Evolutionary conservation across 1,139 yeast species (phyloP), one percentile per base, ranked within the genome.

Genomic region (Diutina pseudorugosa): DNA sequence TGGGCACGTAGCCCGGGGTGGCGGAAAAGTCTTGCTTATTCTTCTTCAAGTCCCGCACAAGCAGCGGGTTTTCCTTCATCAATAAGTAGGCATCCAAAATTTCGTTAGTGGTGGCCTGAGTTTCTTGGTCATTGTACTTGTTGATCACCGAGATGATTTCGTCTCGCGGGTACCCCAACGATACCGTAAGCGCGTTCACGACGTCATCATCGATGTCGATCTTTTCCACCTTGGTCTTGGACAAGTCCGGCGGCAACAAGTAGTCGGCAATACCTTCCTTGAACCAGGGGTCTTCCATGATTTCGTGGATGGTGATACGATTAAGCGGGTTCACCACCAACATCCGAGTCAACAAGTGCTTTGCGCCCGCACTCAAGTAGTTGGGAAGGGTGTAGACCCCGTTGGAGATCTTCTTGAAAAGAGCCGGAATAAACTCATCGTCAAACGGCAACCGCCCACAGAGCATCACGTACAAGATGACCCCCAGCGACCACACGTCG

Each of bases 401-500:
- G 62, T 90, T 90, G 64, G 91, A 83, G 63, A 93, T 94, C 65
- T 93, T 91, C 67, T 91, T 91, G 75, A 94, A 93, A 58, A 93
- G 74, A 1, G 95, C 96, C 4, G 99, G 99, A 55, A 93, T 93
- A 64, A 91, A 88, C 62, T 93, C 98, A 66, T 93, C 98, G 68
- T 93, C 98, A 67, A 94, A 94, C 12, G 99, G 99, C 59, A 94
- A 77, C 63, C 98, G 77, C 42, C 99, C 98, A 70, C 98, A 93
- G 53, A 93, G 76, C 96, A 93, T 90, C 51, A 94, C 98, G 62
- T 91, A 93, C 56, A 93, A 75, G 53, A 94, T 93, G 51, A 94
- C 98, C 60, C 99, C 98, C 61, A 96, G 86, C 0, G 96, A 87
- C 99, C 99, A 94, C 52, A 94, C 98, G 66, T 94, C 98, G 51